Conservation (phyloP, 306 rosid genomes). For the Ziziphus jujuba region DNA sequence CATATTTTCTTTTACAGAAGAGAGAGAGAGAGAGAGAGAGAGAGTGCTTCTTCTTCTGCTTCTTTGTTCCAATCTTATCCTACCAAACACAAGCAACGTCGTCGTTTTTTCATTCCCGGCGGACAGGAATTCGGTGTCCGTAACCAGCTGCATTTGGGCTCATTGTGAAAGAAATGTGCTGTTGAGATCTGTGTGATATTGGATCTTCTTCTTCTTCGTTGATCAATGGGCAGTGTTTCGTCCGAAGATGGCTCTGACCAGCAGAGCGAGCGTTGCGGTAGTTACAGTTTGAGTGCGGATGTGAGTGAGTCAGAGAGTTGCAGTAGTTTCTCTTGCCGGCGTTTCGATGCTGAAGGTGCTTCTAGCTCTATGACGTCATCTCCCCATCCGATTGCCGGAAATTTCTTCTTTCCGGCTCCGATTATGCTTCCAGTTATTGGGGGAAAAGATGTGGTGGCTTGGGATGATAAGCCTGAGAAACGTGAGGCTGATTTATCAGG, state of each 20-base stretch:
- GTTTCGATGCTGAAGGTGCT: conserved; percentile 72
- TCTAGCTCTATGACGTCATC: conserved; percentile 73
- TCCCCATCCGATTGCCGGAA: conserved; percentile 43
- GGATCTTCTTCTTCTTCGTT: background rate
- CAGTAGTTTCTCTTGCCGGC: conserved; percentile 73
- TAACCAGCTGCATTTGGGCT: background rate
- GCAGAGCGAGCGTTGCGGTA: conserved; percentile 80
- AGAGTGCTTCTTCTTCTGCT: conserved; percentile 1
- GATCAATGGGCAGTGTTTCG: conserved; percentile 66
- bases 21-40: conserved; percentile 13
- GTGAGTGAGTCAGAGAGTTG: conserved; percentile 92
- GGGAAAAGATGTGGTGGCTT: conserved; percentile 63
- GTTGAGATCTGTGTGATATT: conserved; percentile 26
- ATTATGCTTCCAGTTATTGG: conserved; percentile 68
- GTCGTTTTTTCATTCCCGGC: conserved; percentile 8
- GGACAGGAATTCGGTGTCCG: background rate
- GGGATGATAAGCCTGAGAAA: conserved; percentile 65
- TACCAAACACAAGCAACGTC: background rate
- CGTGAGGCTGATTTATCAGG: conserved; percentile 63
- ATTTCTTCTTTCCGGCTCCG: conserved; percentile 52
- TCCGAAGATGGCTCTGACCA: conserved; percentile 75
- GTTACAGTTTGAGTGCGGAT: conserved; percentile 89
- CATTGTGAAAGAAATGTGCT: conserved; percentile 27
- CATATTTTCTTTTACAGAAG: background rate
- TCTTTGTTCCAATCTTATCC: conserved; percentile 3